Percentiles rank a stretch among this genome's conserved stretches.
phyloP scores from a whole-genome alignment of 805 yeast species.

The Candida ovalis region DNA sequence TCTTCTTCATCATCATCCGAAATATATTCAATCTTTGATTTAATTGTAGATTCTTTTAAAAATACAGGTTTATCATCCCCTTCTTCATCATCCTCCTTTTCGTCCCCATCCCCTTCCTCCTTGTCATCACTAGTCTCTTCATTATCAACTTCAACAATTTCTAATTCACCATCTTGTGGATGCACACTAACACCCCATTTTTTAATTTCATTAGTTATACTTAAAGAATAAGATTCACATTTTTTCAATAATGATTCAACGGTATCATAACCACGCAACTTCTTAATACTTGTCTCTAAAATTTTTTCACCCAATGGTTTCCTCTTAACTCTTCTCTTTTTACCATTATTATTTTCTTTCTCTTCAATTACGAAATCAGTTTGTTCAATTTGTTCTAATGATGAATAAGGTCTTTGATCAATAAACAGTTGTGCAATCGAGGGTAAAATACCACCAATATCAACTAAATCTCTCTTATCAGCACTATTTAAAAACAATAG shows the following conservation, averaged over 20 bases:
- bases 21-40: slow-evolving; percentile 11
- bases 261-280: slow-evolving; percentile 86
- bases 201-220: slow-evolving; percentile 66
- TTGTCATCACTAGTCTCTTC: slow-evolving; percentile 22
- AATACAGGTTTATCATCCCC: slow-evolving; percentile 17
- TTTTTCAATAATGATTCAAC: slow-evolving; percentile 86
- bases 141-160: slow-evolving; percentile 50
- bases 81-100: background rate
- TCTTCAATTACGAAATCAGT: slow-evolving; percentile 43
- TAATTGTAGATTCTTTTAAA: slow-evolving; percentile 15
- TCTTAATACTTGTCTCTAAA: slow-evolving; percentile 63
- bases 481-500: slow-evolving; percentile 78
- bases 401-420: slow-evolving; percentile 63
- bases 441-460: slow-evolving; percentile 69
- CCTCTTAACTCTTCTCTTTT: slow-evolving; percentile 33
- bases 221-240: slow-evolving; percentile 74
- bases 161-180: slow-evolving; percentile 62
- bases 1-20: slow-evolving; percentile 28
- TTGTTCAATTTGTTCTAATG: slow-evolving; percentile 56
- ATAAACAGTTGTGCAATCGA: slow-evolving; percentile 61
- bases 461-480: slow-evolving; percentile 69
- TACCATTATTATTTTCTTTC: slow-evolving; percentile 13
- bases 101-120: slow-evolving; percentile 28
- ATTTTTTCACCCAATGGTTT: slow-evolving; percentile 70
- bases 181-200: slow-evolving; percentile 86